Evolutionary conservation across 202 grass and related monocot genomes (phyloP), one percentile per base, ranked within the genome.

Genomic region (Panicum virgatum): DNA sequence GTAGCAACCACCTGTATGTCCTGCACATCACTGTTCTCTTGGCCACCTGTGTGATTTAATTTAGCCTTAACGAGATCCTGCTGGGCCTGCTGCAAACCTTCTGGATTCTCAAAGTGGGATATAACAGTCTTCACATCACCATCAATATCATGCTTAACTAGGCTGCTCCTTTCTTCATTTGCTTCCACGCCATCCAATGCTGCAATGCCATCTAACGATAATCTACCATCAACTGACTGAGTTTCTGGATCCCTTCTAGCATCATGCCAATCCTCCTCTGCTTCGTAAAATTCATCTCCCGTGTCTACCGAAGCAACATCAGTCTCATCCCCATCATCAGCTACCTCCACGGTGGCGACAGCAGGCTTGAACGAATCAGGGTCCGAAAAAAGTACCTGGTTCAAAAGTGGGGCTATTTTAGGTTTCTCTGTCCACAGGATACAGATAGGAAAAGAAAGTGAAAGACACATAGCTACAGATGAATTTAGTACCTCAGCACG

Each of bases 221-320:
- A 65, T 85, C 43, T 80, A 67, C 79, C 75, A 12, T 87, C 83
- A 66, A 81, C 66, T 67, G 90, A 83, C 48, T 80, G 76, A 73
- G 76, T 76, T 82, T 98, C 95, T 52, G 84, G 66, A 82, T 94
- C 92, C 79, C 72, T 90, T 78, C 87, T 97, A 74, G 80, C 84
- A 97, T 92, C 89, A 71, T 94, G 86, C 92, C 80, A 98, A 84
- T 93, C 90, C 81, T 99, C 96, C 87, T 96, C 96, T 63, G 96
- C 96, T 86, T 99, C 96, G 81, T 92, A 98, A 26, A 98, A 98
- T 66, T 96, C 96, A 9, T 98, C 96, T 48, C 86, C 91, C 6
- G 82, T 86, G 51, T 97, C 94, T 77, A 90, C 86, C 0, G 92
- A 97, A 77, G 90, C 86, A 84, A 84, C 92, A 67, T 95, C 96